These are phyloP conservation scores for Oenanthe javanica DNA, from an alignment of 140 eudicot species.

Conservation along the genomic window DNA sequence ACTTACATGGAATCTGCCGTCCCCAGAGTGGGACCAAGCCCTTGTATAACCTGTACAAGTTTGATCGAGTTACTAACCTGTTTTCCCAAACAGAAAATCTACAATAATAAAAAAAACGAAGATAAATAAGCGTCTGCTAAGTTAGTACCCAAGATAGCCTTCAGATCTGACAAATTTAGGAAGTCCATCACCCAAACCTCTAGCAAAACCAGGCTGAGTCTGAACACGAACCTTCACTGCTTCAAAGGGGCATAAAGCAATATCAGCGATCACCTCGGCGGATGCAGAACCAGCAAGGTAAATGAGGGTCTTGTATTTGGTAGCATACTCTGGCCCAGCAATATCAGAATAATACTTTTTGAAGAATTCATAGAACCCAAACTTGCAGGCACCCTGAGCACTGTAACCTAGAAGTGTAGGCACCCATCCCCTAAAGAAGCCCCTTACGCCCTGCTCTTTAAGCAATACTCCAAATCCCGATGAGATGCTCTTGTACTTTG, in stretches of 20 bases:
- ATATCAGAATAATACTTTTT: constrained; percentile 85
- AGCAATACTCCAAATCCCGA: constrained; percentile 79
- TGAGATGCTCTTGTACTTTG: constrained; percentile 74
- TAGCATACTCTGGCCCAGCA: constrained; percentile 82
- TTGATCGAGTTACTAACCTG: not conserved
- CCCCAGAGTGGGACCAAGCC: constrained; percentile 80
- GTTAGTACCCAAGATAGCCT: constrained; percentile 48
- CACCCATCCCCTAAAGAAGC: constrained; percentile 88
- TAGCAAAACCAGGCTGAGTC: constrained; percentile 71
- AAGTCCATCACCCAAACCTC: constrained; percentile 60
- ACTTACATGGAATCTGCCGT: constrained; percentile 78
- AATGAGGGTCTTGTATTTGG: constrained; percentile 73
- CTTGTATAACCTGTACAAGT: constrained; percentile 50
- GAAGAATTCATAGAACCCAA: constrained; percentile 83
- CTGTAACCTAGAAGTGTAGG: constrained; percentile 84
- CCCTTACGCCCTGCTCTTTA: constrained; percentile 70
- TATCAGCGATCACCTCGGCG: constrained; percentile 60
- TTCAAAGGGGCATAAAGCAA: constrained; percentile 63
- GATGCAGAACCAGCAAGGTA: constrained; percentile 63
- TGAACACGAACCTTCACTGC: constrained; percentile 71
- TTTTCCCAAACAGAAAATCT: not conserved
- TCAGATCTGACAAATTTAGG: constrained; percentile 54
- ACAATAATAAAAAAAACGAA: not conserved
- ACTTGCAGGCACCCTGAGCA: constrained; percentile 96
- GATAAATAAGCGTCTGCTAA: not conserved